Evolutionary conservation across 2,329 filamentous ascomycete species (phyloP).

Genomic region (Paraphoma sp.): DNA sequence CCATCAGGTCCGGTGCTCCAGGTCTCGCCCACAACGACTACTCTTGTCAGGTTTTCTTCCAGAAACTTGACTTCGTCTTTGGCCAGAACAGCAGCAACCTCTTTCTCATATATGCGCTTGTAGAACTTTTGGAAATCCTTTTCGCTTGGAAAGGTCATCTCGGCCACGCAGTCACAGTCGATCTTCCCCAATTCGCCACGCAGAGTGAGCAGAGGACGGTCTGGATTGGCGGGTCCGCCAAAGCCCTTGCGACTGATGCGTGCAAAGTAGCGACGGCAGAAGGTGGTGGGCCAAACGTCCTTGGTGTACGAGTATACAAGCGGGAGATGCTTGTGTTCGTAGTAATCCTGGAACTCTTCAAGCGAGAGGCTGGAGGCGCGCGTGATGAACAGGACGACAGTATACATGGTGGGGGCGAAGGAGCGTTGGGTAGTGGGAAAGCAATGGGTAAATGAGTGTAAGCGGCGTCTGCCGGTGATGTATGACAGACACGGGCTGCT

Average conservation of each 20-base stretch:
- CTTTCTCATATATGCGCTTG: constrained; percentile 27
- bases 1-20: constrained; percentile 11
- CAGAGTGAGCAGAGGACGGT: constrained; percentile 28
- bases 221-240: constrained; percentile 29
- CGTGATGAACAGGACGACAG: constrained; percentile 32
- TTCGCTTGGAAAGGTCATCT: constrained; percentile 33
- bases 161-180: constrained; percentile 35
- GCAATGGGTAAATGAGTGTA: not conserved
- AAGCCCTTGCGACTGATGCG: constrained; percentile 34
- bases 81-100: constrained; percentile 25
- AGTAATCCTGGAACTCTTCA: constrained; percentile 35
- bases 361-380: constrained; percentile 26
- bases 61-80: constrained; percentile 35
- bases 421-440: not conserved
- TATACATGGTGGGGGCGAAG: not conserved
- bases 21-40: constrained; percentile 38
- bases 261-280: constrained; percentile 36
- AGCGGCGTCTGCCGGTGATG: not conserved
- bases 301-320: constrained; percentile 26
- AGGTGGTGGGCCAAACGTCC: constrained; percentile 23
- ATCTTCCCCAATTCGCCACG: constrained; percentile 29
- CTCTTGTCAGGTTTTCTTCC: constrained; percentile 21
- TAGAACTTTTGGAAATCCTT: constrained; percentile 34
- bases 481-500: constrained; percentile 12
- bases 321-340: constrained; percentile 36